Conservation (phyloP, 1,284 basidiomycete genomes). For the Cutaneotrichosporon mucoides region DNA sequence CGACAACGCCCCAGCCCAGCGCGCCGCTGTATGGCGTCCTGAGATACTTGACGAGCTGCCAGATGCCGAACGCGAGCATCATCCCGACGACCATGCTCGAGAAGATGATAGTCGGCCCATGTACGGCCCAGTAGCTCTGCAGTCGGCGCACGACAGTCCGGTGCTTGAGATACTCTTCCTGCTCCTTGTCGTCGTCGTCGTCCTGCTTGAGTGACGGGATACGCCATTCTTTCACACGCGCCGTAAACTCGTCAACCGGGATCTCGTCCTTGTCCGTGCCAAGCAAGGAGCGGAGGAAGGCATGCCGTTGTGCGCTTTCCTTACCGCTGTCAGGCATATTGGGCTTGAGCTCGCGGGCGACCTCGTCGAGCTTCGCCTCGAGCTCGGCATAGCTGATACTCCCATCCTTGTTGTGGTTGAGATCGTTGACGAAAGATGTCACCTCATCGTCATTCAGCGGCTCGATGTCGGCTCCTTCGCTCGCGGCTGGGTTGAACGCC, state of each 20-base stretch:
- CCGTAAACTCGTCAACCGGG: constrained; percentile 19
- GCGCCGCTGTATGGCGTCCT: constrained; percentile 22
- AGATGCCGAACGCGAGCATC: constrained; percentile 26
- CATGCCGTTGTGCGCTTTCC: constrained; percentile 19
- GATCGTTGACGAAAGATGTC: constrained; percentile 25
- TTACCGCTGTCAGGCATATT: constrained; percentile 25
- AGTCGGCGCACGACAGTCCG: constrained; percentile 15
- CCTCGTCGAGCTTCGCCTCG: constrained; percentile 26
- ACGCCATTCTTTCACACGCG: constrained; percentile 23
- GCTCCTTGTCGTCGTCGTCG: constrained; percentile 21
- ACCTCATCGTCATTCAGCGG: constrained; percentile 26
- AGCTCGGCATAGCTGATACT: constrained; percentile 24
- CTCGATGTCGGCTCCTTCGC: neutral
- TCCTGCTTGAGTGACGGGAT: constrained; percentile 30
- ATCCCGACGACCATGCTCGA: constrained; percentile 21
- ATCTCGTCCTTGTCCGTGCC: constrained; percentile 16
- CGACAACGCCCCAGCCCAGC: constrained; percentile 33
- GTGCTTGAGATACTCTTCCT: constrained; percentile 22
- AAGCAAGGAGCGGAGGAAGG: constrained; percentile 24
- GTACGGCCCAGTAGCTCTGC: constrained; percentile 26
- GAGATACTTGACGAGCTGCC: constrained; percentile 32
- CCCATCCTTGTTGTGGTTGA: constrained; percentile 29
- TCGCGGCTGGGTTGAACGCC: constrained; percentile 5
- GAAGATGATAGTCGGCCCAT: constrained; percentile 28
- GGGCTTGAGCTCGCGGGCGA: constrained; percentile 23